Percentiles rank a stretch among this genome's conserved stretches.
Conservation (phyloP, 2,329 filamentous ascomycete species). For the Calonectria ilicicola region DNA sequence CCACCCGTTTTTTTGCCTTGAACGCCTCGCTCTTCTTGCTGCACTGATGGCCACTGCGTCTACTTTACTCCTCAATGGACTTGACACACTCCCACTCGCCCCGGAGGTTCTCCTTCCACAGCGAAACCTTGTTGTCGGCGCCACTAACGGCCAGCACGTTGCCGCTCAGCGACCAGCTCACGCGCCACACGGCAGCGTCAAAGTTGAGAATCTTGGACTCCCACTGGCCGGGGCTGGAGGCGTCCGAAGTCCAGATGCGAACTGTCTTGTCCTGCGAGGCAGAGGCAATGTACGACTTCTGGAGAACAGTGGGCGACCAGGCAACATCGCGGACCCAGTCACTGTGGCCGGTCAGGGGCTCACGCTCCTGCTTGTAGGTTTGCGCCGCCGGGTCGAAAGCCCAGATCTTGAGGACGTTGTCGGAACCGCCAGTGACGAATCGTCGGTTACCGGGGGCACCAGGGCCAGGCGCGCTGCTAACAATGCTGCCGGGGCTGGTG, state of each 20-base stretch:
- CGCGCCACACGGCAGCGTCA: constrained; percentile 91
- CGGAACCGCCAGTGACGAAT: constrained; percentile 94
- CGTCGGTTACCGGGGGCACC: constrained; percentile 76
- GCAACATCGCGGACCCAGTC: constrained; percentile 99
- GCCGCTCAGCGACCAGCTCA: constrained; percentile 97
- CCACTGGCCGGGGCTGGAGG: constrained; percentile 77
- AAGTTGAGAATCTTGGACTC: constrained; percentile 87
- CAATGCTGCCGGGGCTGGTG: constrained; percentile 84
- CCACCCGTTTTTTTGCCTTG: constrained; percentile 44
- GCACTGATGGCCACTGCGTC: constrained; percentile 52
- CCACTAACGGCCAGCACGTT: constrained; percentile 96
- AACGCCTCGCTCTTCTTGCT: constrained; percentile 51
- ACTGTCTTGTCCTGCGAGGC: constrained; percentile 98
- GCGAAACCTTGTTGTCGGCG: constrained; percentile 93
- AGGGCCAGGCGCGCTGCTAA: constrained; percentile 75
- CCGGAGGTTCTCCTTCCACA: constrained; percentile 98
- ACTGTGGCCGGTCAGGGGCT: constrained; percentile 81
- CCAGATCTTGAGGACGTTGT: constrained; percentile 96
- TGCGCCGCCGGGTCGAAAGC: constrained; percentile 75
- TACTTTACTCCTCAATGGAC: constrained; percentile 85
- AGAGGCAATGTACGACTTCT: constrained; percentile 96
- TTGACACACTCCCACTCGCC: constrained; percentile 98
- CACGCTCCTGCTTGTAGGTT: constrained; percentile 71
- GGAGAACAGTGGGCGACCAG: constrained; percentile 94
- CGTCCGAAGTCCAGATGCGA: constrained; percentile 91